Percentiles rank a stretch among this genome's conserved stretches.
Evolutionary conservation across 352 stramenopile genomes (phyloP).

Genomic region (Globisporangium middletonii): DNA sequence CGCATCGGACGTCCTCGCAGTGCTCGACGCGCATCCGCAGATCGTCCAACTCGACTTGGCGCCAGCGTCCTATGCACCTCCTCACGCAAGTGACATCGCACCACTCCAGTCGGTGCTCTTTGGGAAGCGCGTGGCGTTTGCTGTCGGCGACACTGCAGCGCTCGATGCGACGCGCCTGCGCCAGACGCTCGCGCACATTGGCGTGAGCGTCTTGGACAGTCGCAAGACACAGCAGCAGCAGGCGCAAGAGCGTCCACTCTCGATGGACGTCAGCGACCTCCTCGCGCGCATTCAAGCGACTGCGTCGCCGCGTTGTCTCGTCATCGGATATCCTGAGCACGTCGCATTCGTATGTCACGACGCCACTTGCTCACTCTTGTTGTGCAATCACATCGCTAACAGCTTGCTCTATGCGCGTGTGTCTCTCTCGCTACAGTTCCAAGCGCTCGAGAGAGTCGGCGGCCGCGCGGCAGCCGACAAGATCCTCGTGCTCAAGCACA

Average conservation of each 20-base stretch:
- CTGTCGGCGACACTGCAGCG: conserved; percentile 19
- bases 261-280: background rate
- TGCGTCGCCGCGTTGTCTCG: conserved; percentile 23
- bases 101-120: conserved; percentile 22
- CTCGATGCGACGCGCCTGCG: conserved; percentile 17
- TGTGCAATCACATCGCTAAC: background rate
- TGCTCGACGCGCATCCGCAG: conserved; percentile 18
- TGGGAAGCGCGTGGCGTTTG: conserved; percentile 24
- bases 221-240: conserved; percentile 1
- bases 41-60: conserved; percentile 28
- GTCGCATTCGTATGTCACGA: conserved; percentile 21
- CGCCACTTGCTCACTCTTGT: background rate
- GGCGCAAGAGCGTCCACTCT: background rate
- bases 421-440: conserved; percentile 16
- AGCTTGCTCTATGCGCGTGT: too few species aligned
- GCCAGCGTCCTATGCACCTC: background rate
- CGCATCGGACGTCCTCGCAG: conserved; percentile 1
- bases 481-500: conserved; percentile 41
- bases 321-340: conserved; percentile 21
- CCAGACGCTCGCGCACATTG: conserved; percentile 10
- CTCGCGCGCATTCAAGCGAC: conserved; percentile 17
- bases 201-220: conserved; percentile 24
- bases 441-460: conserved; percentile 20
- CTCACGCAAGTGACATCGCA: background rate
- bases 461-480: conserved; percentile 22